Percentiles rank a stretch among this genome's conserved stretches.
Conservation (phyloP, 2,329 filamentous ascomycete genomes). For the Pyrenochaeta sp. region DNA sequence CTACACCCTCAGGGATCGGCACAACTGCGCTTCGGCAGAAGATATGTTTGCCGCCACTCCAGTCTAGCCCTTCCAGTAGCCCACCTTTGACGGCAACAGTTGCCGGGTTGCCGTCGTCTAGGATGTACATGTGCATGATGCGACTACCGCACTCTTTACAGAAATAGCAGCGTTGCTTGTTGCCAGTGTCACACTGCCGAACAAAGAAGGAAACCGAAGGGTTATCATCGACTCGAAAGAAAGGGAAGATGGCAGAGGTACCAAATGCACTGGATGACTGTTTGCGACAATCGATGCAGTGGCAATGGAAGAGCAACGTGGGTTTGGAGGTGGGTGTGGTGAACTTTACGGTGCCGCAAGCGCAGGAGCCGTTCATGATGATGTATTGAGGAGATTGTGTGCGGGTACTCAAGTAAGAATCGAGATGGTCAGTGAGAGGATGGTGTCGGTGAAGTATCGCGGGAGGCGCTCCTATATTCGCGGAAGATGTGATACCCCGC, state of each 20-base stretch:
- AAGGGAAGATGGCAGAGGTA: conserved; percentile 73
- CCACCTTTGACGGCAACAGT: conserved; percentile 71
- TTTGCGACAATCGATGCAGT: conserved; percentile 71
- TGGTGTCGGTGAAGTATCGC: no score
- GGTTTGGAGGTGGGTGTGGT: conserved; percentile 68
- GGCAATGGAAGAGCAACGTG: conserved; percentile 74
- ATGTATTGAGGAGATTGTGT: not conserved
- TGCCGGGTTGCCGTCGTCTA: conserved; percentile 27
- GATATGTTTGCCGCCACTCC: conserved; percentile 63
- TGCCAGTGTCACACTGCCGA: conserved; percentile 30
- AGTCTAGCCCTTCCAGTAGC: conserved; percentile 66
- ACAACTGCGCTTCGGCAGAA: conserved; percentile 74
- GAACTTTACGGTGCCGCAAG: conserved; percentile 71
- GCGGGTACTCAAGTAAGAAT: not conserved
- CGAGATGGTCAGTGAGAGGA: not conserved
- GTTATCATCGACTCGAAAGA: conserved; percentile 65
- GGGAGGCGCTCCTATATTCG: not conserved
- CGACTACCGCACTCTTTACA: conserved; percentile 69
- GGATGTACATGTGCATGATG: conserved; percentile 68
- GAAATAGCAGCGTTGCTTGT: conserved; percentile 37
- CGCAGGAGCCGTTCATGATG: conserved; percentile 57
- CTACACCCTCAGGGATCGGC: conserved; percentile 71
- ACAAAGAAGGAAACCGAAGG: conserved; percentile 27
- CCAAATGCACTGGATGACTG: conserved; percentile 74
- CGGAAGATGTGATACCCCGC: not conserved